Evolutionary conservation across 139 green algal genomes (phyloP).

Genomic region (Microglena sp.): DNA sequence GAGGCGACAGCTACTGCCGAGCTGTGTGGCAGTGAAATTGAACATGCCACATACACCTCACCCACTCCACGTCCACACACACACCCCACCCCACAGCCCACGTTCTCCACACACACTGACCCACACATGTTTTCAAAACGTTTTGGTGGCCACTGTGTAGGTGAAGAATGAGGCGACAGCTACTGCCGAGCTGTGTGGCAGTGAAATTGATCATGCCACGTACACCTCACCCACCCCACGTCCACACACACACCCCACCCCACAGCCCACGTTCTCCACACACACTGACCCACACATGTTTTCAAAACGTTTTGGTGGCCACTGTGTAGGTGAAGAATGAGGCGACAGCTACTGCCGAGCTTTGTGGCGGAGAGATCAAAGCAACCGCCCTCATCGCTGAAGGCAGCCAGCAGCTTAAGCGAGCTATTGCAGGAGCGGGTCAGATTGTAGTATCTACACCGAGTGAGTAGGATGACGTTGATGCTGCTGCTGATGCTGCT

Average conservation of each 20-base stretch:
- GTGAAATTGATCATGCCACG: too few relatives aligned
- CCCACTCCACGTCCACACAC: too few relatives aligned
- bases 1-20: background rate
- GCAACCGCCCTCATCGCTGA: constrained; percentile 34
- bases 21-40: too few relatives aligned
- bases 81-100: background rate
- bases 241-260: too few relatives aligned
- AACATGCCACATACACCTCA: too few relatives aligned
- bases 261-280: too few relatives aligned
- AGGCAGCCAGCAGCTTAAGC: constrained; percentile 25
- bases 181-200: too few relatives aligned
- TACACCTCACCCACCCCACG: too few relatives aligned
- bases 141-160: constrained; percentile 17
- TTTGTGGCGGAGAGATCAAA: constrained; percentile 28
- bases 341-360: constrained; percentile 7
- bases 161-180: constrained; percentile 27
- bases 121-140: background rate
- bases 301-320: too few relatives aligned
- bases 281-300: too few relatives aligned
- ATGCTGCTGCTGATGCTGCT: too few relatives aligned
- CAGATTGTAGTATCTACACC: constrained; percentile 81
- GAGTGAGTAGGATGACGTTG: constrained; percentile 18
- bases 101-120: background rate
- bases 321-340: constrained; percentile 10
- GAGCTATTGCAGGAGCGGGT: constrained; percentile 33